Evolutionary conservation across 1,139 yeast species (phyloP).

Genomic region (Hanseniaspora uvarum): DNA sequence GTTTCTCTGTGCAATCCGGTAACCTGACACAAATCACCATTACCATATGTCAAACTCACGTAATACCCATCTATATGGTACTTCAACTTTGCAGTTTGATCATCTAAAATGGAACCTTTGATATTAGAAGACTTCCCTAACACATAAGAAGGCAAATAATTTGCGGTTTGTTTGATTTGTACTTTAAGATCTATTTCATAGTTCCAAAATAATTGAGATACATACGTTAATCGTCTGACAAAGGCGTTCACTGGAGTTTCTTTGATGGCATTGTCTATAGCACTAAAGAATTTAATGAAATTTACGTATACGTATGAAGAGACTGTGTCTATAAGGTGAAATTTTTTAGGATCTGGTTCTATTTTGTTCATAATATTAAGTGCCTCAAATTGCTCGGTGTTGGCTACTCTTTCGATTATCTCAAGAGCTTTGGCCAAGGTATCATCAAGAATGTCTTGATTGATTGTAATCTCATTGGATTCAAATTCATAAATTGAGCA

Average conservation of each 20-base stretch:
- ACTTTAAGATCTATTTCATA: neutral
- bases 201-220: neutral
- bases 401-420: neutral
- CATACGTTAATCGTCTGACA: neutral
- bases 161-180: neutral
- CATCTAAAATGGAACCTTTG: slow-evolving; percentile 39
- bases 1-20: slow-evolving; percentile 53
- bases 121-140: slow-evolving; percentile 33
- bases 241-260: neutral
- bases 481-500: slow-evolving; percentile 5
- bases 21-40: slow-evolving; percentile 66
- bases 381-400: neutral
- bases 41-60: slow-evolving; percentile 43
- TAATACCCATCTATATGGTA: slow-evolving; percentile 36
- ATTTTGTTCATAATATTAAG: neutral
- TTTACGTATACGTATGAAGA: neutral
- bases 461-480: neutral
- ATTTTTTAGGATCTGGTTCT: neutral
- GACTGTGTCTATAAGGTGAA: neutral
- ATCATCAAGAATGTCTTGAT: neutral
- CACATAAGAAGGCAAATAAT: neutral
- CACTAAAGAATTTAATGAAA: neutral
- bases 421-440: neutral
- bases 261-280: neutral
- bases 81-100: slow-evolving; percentile 25